Percentiles rank a stretch among this genome's conserved stretches.
phyloP scores from a whole-genome alignment of 2,329 filamentous ascomycete species.

The Alternaria metachromatica region DNA sequence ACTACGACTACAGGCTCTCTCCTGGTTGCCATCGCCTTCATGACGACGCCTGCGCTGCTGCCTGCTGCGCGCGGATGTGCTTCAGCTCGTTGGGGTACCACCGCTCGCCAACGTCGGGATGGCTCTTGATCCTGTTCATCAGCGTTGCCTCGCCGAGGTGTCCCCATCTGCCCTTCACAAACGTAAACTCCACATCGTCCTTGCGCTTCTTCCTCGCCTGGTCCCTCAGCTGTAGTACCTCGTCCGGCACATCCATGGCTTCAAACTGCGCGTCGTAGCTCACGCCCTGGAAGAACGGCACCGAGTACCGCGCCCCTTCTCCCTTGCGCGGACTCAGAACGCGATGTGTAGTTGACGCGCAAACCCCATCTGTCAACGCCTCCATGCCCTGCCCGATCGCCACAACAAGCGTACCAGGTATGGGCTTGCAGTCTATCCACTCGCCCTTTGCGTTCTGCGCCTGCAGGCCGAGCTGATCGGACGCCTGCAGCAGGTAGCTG shows the following conservation, averaged over 20 bases:
- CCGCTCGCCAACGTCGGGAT: constrained; percentile 83
- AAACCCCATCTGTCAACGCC: constrained; percentile 82
- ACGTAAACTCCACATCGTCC: constrained; percentile 84
- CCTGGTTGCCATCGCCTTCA: neutral
- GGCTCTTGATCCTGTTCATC: constrained; percentile 83
- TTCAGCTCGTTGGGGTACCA: constrained; percentile 62
- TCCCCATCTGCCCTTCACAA: constrained; percentile 70
- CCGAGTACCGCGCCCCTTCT: constrained; percentile 74
- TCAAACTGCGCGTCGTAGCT: constrained; percentile 80
- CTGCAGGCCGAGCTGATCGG: constrained; percentile 76
- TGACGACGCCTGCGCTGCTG: constrained; percentile 12
- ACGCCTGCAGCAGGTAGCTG: constrained; percentile 81
- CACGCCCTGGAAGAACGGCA: constrained; percentile 90
- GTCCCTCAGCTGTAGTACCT: constrained; percentile 67
- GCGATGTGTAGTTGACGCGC: constrained; percentile 79
- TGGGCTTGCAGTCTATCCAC: constrained; percentile 84
- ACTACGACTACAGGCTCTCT: constrained; percentile 1
- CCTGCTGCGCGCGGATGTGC: constrained; percentile 52
- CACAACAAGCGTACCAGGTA: constrained; percentile 79
- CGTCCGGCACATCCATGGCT: constrained; percentile 72
- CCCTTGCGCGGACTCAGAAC: constrained; percentile 77
- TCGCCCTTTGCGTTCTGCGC: constrained; percentile 78
- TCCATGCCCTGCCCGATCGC: constrained; percentile 88
- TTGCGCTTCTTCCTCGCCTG: constrained; percentile 66
- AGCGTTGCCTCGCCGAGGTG: constrained; percentile 82